Evolutionary conservation across 1,284 basidiomycete genomes (phyloP).

Genomic region (Ganoderma boninense): DNA sequence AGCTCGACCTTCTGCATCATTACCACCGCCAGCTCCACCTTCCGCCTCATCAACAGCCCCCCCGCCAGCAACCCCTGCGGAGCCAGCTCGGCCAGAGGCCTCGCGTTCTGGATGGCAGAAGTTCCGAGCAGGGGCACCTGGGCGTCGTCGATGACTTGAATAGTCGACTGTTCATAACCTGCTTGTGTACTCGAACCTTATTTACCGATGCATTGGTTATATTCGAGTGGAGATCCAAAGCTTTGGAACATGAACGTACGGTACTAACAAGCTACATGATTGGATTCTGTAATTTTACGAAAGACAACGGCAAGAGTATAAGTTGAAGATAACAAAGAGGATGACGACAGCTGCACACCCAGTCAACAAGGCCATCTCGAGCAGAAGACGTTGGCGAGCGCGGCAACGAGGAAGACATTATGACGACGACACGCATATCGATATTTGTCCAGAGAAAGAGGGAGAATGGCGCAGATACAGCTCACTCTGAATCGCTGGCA

Average conservation of each 20-base stretch:
- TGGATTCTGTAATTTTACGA: slow-evolving; percentile 45
- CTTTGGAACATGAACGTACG: slow-evolving; percentile 38
- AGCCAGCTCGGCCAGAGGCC: slow-evolving; percentile 30
- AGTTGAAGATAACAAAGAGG: slow-evolving; percentile 23
- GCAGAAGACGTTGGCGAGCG: slow-evolving; percentile 26
- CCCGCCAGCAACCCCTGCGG: not conserved
- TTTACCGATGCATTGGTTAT: not conserved
- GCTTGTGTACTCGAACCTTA: not conserved
- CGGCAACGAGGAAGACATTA: slow-evolving; percentile 28
- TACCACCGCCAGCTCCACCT: slow-evolving; percentile 5
- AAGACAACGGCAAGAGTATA: slow-evolving; percentile 37
- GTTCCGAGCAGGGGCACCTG: slow-evolving; percentile 47
- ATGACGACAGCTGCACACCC: slow-evolving; percentile 27
- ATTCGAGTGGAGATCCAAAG: slow-evolving; percentile 13
- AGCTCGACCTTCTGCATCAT: slow-evolving; percentile 8
- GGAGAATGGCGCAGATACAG: not conserved
- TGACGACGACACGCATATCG: slow-evolving; percentile 29
- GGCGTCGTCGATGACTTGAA: slow-evolving; percentile 34
- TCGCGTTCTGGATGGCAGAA: slow-evolving; percentile 61
- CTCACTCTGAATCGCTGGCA: slow-evolving; percentile 83
- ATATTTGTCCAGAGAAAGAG: slow-evolving; percentile 21
- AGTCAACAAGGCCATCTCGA: slow-evolving; percentile 17
- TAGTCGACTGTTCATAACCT: not conserved
- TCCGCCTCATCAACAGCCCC: slow-evolving; percentile 12
- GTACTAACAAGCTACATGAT: slow-evolving; percentile 48